Evolutionary conservation across 108 stramenopile species (phyloP), one percentile per base, ranked within the genome.

Genomic region (Cyclostephanos invisitatus): DNA sequence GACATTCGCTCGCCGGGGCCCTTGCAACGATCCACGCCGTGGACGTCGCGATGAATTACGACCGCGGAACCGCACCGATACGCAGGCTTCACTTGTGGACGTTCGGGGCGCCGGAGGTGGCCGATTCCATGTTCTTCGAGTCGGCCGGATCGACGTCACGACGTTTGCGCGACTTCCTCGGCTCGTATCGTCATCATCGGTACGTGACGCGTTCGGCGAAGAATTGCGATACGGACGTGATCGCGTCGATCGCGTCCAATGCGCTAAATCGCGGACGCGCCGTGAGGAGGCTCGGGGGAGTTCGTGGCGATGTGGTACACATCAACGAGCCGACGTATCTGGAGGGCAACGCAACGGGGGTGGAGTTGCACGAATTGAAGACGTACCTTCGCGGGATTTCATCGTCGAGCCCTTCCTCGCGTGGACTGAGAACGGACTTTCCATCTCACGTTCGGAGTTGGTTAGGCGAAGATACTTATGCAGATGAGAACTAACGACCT

Each of bases 51-150:
- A 58, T 81, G 32, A 83, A 86, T 44, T 46, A 46, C 44, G 44
- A 46, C 14, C 72, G 57, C 51, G 79, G 54, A 3, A 14, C 67
- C 9, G 67, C 67, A 7, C 71, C 77, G 3, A 58, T 74, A 9
- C 32, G 44, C 1, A 29, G 22, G 1, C 49, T 81, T 3, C 61
- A 74, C 17, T 22, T 77, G 10, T 84, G 85, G 85, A 84, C 83
- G n/a, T 86, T 78, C 72, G 85, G 85, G 25, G 83, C 70, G 6
- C 80, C 85, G n/a, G 75, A 86, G 56, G 68, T 86, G 20, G 72
- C 77, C 10, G 85, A 86, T 48, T 37, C 49, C 15, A 11, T 57
- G 7, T 86, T 86, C 73, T 76, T 73, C 38, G 68, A 51, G 37
- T 73, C 80, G 36, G 77, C 67, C 20, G 35, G 67, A 9, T n/a